Percentiles rank a stretch among this genome's conserved stretches.
Evolutionary conservation across 2,329 filamentous ascomycete genomes (phyloP).

Genomic region (Periconia macrospinosa): DNA sequence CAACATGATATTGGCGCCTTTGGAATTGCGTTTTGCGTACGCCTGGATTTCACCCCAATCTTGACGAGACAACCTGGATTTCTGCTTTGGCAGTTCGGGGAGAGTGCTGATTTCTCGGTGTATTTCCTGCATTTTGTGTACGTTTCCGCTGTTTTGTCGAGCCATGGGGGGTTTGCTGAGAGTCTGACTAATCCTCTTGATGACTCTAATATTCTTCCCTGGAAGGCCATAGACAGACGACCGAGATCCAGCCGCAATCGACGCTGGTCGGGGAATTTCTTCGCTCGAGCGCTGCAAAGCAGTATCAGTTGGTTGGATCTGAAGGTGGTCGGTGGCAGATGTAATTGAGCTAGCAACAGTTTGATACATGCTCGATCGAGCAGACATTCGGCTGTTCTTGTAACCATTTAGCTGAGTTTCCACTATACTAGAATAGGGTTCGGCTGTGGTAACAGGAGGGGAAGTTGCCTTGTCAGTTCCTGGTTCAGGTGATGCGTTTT

Average conservation of each 20-base stretch:
- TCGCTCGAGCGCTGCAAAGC: conserved; percentile 25
- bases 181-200: conserved; percentile 6
- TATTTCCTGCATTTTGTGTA: conserved; percentile 27
- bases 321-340: background rate
- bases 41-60: conserved; percentile 39
- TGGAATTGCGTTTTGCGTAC: conserved; percentile 35
- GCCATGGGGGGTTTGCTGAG: conserved; percentile 1
- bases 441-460: background rate
- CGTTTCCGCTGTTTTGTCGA: conserved; percentile 9
- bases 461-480: background rate
- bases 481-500: conserved; percentile 1
- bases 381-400: background rate
- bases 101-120: conserved; percentile 33
- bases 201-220: background rate
- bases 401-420: background rate
- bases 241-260: conserved; percentile 17
- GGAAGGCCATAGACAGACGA: conserved; percentile 22
- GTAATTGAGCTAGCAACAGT: conserved; percentile 5
- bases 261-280: conserved; percentile 27
- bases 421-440: background rate
- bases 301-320: conserved; percentile 1
- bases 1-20: conserved; percentile 21
- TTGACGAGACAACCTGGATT: conserved; percentile 35
- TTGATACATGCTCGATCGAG: background rate
- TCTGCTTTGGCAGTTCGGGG: conserved; percentile 31